These are phyloP conservation scores for Clitopilus hobsonii DNA, from an alignment of 768 basidiomycete genomes.

Conservation along the genomic window DNA sequence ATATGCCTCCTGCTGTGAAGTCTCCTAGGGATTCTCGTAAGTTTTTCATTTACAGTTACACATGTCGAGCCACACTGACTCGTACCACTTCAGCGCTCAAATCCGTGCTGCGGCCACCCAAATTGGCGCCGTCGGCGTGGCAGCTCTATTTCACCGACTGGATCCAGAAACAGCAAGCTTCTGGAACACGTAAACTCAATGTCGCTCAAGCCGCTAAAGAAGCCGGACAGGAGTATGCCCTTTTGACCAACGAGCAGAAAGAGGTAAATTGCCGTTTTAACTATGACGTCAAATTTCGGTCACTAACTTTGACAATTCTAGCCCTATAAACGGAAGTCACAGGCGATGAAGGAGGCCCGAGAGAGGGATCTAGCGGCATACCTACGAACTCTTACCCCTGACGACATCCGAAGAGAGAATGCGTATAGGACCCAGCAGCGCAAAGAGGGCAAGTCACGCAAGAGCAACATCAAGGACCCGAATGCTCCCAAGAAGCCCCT, in stretches of 20 bases:
- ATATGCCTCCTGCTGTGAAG: conserved; percentile 20
- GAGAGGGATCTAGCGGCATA: conserved; percentile 81
- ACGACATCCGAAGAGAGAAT: conserved; percentile 94
- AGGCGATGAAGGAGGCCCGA: conserved; percentile 78
- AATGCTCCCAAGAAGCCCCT: conserved; percentile 96
- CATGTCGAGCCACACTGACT: conserved; percentile 12
- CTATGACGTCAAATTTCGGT: conserved; percentile 28
- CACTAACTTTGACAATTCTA: conserved; percentile 23
- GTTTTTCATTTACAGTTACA: conserved; percentile 18
- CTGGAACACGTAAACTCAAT: conserved; percentile 81
- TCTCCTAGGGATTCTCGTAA: conserved; percentile 43
- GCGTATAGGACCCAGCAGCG: conserved; percentile 87
- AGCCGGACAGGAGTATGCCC: conserved; percentile 86
- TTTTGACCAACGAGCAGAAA: conserved; percentile 73
- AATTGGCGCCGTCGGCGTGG: conserved; percentile 92
- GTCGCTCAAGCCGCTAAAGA: conserved; percentile 95
- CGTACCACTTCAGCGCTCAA: conserved; percentile 46
- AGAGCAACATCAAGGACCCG: conserved; percentile 94
- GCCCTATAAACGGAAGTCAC: conserved; percentile 85
- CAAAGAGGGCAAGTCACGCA: conserved; percentile 87
- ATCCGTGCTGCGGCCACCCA: conserved; percentile 81
- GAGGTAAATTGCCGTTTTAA: conserved; percentile 48
- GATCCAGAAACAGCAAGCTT: conserved; percentile 82
- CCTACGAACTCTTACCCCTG: conserved; percentile 85
- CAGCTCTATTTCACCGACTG: conserved; percentile 95